A percentile compares a stretch with the other conserved stretches of the same genome.
Evolutionary conservation across 2,329 filamentous ascomycete genomes (phyloP).

Genomic region (Ceratocystis harringtonii): DNA sequence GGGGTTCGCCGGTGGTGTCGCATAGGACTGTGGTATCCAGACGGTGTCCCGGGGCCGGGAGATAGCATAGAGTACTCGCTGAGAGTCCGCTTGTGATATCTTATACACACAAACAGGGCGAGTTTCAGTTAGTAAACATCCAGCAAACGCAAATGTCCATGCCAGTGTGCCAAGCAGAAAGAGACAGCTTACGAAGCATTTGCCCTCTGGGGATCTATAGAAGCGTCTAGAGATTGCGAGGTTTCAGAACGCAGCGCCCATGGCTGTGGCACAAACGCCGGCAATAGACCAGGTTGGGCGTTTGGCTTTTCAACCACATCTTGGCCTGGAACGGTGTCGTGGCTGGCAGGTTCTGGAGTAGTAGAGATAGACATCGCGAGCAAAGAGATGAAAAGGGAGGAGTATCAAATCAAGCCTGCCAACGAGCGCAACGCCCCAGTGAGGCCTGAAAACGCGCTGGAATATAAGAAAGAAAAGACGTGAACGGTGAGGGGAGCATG

Average conservation of each 20-base stretch:
- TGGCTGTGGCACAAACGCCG: constrained; percentile 10
- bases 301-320: background rate
- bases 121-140: background rate
- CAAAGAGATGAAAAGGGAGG: too few relatives aligned
- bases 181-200: constrained; percentile 7
- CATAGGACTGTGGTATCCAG: constrained; percentile 31
- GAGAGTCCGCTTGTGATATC: constrained; percentile 15
- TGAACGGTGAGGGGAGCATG: background rate
- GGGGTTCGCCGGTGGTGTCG: constrained; percentile 44
- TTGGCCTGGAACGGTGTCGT: background rate
- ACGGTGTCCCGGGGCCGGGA: constrained; percentile 7
- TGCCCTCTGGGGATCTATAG: background rate
- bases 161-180: background rate
- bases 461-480: background rate
- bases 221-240: background rate
- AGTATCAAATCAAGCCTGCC: background rate
- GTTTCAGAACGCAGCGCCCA: constrained; percentile 8
- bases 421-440: background rate
- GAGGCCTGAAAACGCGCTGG: background rate
- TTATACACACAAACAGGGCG: constrained; percentile 2
- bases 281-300: constrained; percentile 5
- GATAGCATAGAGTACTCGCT: constrained; percentile 16
- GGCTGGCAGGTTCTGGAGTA: background rate
- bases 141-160: background rate
- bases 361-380: background rate